A percentile compares a stretch with the other conserved stretches of the same genome.
Evolutionary conservation across 2,329 filamentous ascomycete genomes (phyloP).

Genomic region (Epichloe aotearoae): DNA sequence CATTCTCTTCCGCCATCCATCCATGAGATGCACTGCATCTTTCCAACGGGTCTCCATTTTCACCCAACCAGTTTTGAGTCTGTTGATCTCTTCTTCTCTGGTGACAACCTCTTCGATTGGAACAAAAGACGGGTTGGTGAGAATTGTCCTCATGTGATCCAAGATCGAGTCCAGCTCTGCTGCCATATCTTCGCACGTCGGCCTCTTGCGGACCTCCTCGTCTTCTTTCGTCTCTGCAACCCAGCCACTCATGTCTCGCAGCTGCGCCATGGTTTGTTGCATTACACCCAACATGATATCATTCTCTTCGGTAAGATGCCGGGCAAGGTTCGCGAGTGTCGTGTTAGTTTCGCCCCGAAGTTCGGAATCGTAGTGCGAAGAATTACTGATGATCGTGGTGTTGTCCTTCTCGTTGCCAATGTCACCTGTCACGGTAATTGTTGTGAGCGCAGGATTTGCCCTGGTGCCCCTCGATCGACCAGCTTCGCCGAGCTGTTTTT

Average conservation of each 20-base stretch:
- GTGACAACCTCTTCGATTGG: slow-evolving; percentile 86
- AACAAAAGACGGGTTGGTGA: slow-evolving; percentile 94
- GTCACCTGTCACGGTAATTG: slow-evolving; percentile 44
- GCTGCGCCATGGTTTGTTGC: slow-evolving; percentile 53
- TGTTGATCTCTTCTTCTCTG: slow-evolving; percentile 81
- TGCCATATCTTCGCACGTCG: slow-evolving; percentile 51
- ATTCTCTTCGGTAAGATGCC: slow-evolving; percentile 81
- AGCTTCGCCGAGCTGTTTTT: slow-evolving; percentile 68
- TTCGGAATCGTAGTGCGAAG: slow-evolving; percentile 41
- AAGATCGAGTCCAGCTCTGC: slow-evolving; percentile 64
- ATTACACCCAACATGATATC: slow-evolving; percentile 65
- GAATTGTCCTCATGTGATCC: slow-evolving; percentile 65
- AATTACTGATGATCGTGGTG: slow-evolving; percentile 9
- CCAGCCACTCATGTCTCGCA: slow-evolving; percentile 57
- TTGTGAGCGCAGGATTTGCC: slow-evolving; percentile 40
- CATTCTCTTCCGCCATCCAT: slow-evolving; percentile 81
- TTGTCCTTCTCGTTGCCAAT: slow-evolving; percentile 33
- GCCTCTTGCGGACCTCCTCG: slow-evolving; percentile 20
- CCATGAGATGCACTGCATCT: slow-evolving; percentile 81
- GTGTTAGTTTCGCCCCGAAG: slow-evolving; percentile 80
- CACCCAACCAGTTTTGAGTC: slow-evolving; percentile 75
- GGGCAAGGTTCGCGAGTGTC: slow-evolving; percentile 75
- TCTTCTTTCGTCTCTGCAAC: slow-evolving; percentile 22
- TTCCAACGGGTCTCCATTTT: slow-evolving; percentile 87
- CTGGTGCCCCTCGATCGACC: slow-evolving; percentile 46